phyloP scores from a whole-genome alignment of 1,139 yeast species.

The Taiozyma onychis region DNA sequence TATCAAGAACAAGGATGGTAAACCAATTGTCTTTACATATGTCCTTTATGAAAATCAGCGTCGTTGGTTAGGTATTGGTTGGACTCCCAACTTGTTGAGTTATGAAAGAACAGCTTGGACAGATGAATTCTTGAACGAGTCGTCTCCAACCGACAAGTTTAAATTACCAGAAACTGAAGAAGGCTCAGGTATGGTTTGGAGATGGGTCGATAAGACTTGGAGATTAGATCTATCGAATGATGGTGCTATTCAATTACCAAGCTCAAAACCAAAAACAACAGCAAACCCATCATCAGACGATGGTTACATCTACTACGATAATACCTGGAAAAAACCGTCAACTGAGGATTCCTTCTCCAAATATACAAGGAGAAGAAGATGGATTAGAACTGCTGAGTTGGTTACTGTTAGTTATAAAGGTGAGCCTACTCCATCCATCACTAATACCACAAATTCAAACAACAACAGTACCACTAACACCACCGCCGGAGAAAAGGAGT shows the following conservation, averaged over 20 bases:
- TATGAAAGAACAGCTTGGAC: conserved; percentile 97
- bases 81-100: conserved; percentile 88
- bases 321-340: conserved; percentile 89
- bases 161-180: conserved; percentile 71
- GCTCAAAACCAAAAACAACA: conserved; percentile 61
- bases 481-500: background rate
- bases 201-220: conserved; percentile 95
- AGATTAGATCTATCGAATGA: conserved; percentile 82
- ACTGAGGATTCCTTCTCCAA: conserved; percentile 86
- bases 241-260: conserved; percentile 70
- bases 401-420: conserved; percentile 28
- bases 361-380: conserved; percentile 89
- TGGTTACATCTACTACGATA: conserved; percentile 85
- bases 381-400: conserved; percentile 93
- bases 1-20: conserved; percentile 34
- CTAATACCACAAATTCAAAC: conserved; percentile 6
- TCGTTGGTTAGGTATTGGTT: conserved; percentile 96
- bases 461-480: conserved; percentile 1
- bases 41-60: conserved; percentile 95
- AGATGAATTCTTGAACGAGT: conserved; percentile 87
- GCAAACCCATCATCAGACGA: conserved; percentile 78
- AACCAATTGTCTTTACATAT: conserved; percentile 82
- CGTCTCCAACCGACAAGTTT: conserved; percentile 70
- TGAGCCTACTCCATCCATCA: conserved; percentile 4
- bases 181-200: conserved; percentile 73